Evolutionary conservation across 2,329 filamentous ascomycete species (phyloP).

Genomic region (Aciculosporium take): DNA sequence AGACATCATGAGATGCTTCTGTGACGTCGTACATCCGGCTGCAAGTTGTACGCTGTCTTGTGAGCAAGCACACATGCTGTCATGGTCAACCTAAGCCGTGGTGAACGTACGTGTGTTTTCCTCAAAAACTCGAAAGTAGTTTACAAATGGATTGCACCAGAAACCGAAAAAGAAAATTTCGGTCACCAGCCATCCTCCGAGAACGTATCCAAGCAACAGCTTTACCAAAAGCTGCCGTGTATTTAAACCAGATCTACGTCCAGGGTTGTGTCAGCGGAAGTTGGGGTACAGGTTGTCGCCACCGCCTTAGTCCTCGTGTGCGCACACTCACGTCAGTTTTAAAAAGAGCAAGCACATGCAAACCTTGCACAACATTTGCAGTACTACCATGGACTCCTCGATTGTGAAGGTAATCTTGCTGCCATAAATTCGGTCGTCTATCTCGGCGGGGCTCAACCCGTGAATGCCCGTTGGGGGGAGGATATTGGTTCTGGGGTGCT

Average conservation of each 20-base stretch:
- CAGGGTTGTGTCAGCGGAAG: too few relatives aligned
- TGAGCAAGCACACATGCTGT: neutral
- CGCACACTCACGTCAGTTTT: constrained; percentile 2
- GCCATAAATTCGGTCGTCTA: constrained; percentile 2
- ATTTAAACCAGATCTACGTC: constrained; percentile 1
- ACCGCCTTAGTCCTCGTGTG: neutral
- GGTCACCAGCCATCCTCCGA: constrained; percentile 1
- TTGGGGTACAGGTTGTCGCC: too few relatives aligned
- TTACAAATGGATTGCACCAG: constrained; percentile 4
- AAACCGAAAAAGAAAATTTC: constrained; percentile 4
- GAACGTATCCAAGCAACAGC: constrained; percentile 1
- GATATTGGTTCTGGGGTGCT: constrained; percentile 4
- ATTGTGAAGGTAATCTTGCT: constrained; percentile 4
- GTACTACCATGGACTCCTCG: constrained; percentile 5
- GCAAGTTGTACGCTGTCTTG: neutral
- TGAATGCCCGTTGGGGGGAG: constrained; percentile 2
- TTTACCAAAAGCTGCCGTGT: constrained; percentile 2
- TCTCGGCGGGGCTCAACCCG: neutral
- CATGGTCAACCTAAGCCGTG: neutral
- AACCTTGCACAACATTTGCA: constrained; percentile 5
- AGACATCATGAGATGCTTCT: constrained; percentile 2
- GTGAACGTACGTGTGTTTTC: constrained; percentile 2
- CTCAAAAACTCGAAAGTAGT: constrained; percentile 3
- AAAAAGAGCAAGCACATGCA: constrained; percentile 5
- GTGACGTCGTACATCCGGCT: constrained; percentile 4